Conservation (phyloP, 2,329 filamentous ascomycete species). For the Aspergillus ochraceoroseus region DNA sequence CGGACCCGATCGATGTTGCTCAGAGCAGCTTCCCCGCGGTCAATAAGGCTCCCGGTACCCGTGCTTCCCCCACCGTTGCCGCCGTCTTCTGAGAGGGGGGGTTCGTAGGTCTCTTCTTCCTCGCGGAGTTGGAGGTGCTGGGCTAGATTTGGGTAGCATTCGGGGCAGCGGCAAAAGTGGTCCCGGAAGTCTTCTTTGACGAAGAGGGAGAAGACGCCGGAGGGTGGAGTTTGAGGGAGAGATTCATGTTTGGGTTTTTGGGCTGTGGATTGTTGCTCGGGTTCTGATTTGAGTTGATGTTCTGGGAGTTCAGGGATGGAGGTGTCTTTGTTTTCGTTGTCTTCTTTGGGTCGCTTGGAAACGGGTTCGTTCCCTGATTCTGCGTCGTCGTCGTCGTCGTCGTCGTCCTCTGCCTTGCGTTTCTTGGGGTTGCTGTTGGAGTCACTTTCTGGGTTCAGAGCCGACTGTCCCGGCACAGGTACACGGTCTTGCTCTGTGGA, state of each 20-base stretch:
- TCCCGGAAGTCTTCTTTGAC: conserved; percentile 73
- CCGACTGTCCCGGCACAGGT: neutral
- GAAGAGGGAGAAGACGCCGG: conserved; percentile 71
- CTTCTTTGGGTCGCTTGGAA: conserved; percentile 49
- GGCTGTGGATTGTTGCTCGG: conserved; percentile 6
- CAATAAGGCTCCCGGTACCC: conserved; percentile 76
- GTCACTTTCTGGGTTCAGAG: conserved; percentile 12
- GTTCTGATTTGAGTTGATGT: conserved; percentile 15
- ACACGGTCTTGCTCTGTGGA: neutral
- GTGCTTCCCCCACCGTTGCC: conserved; percentile 50
- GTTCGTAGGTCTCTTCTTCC: conserved; percentile 91
- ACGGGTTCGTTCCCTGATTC: too few species aligned
- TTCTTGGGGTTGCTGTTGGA: conserved; percentile 51
- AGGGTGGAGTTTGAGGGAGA: conserved; percentile 53
- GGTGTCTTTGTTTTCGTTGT: conserved; percentile 19
- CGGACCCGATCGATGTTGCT: conserved; percentile 87
- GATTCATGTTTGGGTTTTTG: conserved; percentile 53
- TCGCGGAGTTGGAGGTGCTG: conserved; percentile 77
- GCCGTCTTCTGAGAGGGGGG: conserved; percentile 68
- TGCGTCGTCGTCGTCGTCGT: conserved; percentile 25
- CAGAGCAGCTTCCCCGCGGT: conserved; percentile 86
- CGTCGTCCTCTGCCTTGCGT: conserved; percentile 58
- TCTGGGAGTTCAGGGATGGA: conserved; percentile 1
- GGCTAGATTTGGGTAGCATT: conserved; percentile 71
- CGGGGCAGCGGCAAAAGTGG: conserved; percentile 71